phyloP scores from a whole-genome alignment of 2,329 filamentous ascomycete genomes.

The Alternaria burnsii region DNA sequence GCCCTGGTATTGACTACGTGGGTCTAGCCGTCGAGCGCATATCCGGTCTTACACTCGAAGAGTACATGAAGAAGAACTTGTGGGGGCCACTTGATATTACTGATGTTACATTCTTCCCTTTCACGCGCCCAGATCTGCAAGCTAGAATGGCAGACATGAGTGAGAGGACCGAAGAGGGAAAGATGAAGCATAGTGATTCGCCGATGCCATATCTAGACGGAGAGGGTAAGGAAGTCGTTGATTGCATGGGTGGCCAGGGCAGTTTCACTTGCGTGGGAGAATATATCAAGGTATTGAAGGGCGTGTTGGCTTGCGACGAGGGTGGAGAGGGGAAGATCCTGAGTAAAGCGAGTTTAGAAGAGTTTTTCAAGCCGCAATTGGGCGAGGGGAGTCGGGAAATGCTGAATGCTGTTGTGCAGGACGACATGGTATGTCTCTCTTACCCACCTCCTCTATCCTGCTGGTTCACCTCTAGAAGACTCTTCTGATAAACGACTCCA shows the following conservation, averaged over 20 bases:
- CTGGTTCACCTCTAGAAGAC: background rate
- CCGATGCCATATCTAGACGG: constrained; percentile 26
- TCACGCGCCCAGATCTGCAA: constrained; percentile 31
- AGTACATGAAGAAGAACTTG: constrained; percentile 66
- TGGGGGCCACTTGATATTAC: constrained; percentile 56
- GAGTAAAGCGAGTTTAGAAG: constrained; percentile 28
- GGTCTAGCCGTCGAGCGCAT: constrained; percentile 56
- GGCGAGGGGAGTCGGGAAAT: constrained; percentile 15
- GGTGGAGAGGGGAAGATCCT: constrained; percentile 34
- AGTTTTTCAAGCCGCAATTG: constrained; percentile 47
- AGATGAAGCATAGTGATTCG: constrained; percentile 11
- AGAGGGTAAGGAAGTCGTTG: constrained; percentile 24
- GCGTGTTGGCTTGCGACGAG: constrained; percentile 34
- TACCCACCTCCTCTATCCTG: too few species aligned
- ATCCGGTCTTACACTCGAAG: constrained; percentile 61
- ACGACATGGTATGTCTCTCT: constrained; percentile 22
- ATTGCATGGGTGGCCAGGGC: constrained; percentile 41
- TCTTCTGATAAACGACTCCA: background rate
- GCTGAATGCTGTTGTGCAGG: constrained; percentile 49
- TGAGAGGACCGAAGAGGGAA: constrained; percentile 27
- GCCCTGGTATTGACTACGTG: constrained; percentile 59
- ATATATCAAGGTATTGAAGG: constrained; percentile 44
- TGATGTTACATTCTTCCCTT: constrained; percentile 64
- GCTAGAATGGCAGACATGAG: constrained; percentile 41
- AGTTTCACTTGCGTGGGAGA: constrained; percentile 31